Evolutionary conservation across 495 filamentous ascomycete genomes (phyloP).

Genomic region (Penicillium coprophilum): DNA sequence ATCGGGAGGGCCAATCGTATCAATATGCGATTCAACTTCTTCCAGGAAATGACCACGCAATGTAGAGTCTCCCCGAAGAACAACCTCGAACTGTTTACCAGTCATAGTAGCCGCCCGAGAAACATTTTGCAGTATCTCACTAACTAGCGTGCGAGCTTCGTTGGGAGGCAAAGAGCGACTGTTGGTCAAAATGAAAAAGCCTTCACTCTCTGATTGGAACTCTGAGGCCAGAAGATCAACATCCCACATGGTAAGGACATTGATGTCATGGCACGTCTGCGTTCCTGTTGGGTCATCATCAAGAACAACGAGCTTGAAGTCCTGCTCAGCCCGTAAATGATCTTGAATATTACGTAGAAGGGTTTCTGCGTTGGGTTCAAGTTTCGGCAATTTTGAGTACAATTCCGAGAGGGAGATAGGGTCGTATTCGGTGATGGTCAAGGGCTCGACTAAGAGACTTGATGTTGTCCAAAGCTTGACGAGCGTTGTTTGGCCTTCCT

Average conservation of each 20-base stretch:
- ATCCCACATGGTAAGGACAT: constrained; percentile 5
- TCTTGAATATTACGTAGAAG: neutral
- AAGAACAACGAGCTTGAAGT: constrained; percentile 2
- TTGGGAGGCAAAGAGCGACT: constrained; percentile 1
- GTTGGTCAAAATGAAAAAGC: constrained; percentile 4
- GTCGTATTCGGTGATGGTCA: constrained; percentile 1
- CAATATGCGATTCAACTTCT: constrained; percentile 1
- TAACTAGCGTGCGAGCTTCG: neutral
- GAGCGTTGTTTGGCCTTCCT: constrained; percentile 7
- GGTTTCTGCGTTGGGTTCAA: neutral
- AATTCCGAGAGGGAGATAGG: neutral
- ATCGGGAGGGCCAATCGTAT: constrained; percentile 1
- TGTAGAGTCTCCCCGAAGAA: constrained; percentile 2
- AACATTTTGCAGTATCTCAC: constrained; percentile 1
- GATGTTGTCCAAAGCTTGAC: constrained; percentile 12
- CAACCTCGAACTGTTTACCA: constrained; percentile 1
- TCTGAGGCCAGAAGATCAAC: neutral
- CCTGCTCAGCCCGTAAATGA: neutral
- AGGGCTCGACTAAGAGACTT: neutral
- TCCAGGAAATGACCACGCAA: constrained; percentile 4
- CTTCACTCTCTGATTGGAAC: neutral
- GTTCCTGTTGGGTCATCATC: constrained; percentile 5
- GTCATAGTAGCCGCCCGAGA: constrained; percentile 1
- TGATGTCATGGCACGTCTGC: constrained; percentile 2
- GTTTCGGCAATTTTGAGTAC: neutral